phyloP scores from a whole-genome alignment of 805 yeast species.

The Torulaspora microellipsoides region DNA sequence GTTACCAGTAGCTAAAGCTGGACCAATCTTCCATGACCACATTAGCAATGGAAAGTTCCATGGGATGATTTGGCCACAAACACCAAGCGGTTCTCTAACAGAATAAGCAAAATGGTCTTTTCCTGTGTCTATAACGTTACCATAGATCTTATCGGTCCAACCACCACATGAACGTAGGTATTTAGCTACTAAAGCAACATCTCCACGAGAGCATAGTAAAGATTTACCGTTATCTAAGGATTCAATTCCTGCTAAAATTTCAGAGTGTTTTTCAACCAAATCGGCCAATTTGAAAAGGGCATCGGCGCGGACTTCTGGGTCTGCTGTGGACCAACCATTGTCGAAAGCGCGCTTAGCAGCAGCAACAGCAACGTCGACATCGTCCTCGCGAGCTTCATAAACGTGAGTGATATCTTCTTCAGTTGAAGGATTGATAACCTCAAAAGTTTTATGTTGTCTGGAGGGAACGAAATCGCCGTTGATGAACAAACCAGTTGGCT shows the following conservation, averaged over 20 bases:
- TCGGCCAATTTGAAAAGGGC: constrained; percentile 71
- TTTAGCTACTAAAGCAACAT: constrained; percentile 63
- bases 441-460: constrained; percentile 54
- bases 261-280: constrained; percentile 67
- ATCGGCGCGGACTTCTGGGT: constrained; percentile 61
- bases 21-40: constrained; percentile 85
- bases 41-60: constrained; percentile 91
- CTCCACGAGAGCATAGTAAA: constrained; percentile 65
- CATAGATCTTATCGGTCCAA: constrained; percentile 66
- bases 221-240: constrained; percentile 90
- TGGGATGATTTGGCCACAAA: constrained; percentile 84
- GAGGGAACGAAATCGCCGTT: constrained; percentile 67
- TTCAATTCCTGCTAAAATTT: constrained; percentile 75
- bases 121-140: constrained; percentile 58
- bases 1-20: constrained; percentile 83
- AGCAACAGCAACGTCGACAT: constrained; percentile 76
- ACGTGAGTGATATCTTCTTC: constrained; percentile 66
- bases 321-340: constrained; percentile 61
- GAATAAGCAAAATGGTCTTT: constrained; percentile 58
- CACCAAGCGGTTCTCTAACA: constrained; percentile 80
- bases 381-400: constrained; percentile 64
- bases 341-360: constrained; percentile 81
- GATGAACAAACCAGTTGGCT: constrained; percentile 77
- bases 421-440: constrained; percentile 61
- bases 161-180: constrained; percentile 84